These are phyloP conservation scores for Carex cristatella DNA, from an alignment of 176 grass and related monocot genomes.

Conservation along the genomic window DNA sequence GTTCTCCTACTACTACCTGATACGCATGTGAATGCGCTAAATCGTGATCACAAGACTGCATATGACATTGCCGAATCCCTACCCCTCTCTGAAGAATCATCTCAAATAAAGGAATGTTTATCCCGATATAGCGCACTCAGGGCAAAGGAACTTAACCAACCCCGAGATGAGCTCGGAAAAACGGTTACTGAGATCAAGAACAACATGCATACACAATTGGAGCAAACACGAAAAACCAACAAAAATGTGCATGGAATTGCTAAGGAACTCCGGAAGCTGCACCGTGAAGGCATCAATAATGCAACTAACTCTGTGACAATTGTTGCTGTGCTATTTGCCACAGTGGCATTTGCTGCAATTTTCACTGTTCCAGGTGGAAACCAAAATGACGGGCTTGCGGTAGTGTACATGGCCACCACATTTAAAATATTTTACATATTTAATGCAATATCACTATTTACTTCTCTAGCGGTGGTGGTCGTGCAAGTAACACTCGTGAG, in stretches of 20 bases:
- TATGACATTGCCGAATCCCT: conserved; percentile 90
- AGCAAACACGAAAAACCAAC: conserved; percentile 87
- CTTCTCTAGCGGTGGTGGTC: conserved; percentile 87
- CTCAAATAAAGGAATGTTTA: conserved; percentile 81
- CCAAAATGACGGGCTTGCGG: conserved; percentile 45
- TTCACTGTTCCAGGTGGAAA: conserved; percentile 94
- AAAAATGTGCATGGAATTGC: conserved; percentile 96
- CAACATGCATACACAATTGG: conserved; percentile 88
- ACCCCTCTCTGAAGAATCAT: conserved; percentile 76
- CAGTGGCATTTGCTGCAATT: conserved; percentile 89
- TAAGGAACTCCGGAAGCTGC: conserved; percentile 87
- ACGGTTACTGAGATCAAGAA: conserved; percentile 98
- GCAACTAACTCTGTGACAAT: conserved; percentile 95
- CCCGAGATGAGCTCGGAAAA: conserved; percentile 80
- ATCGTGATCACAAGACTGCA: conserved; percentile 77
- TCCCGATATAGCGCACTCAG: conserved; percentile 67
- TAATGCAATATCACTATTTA: conserved; percentile 79
- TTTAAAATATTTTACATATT: conserved; percentile 97
- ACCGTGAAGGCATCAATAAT: conserved; percentile 92
- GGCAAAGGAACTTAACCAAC: conserved; percentile 90
- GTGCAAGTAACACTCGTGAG: conserved; percentile 96
- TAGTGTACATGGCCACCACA: conserved; percentile 40
- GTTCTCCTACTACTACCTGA: conserved; percentile 76
- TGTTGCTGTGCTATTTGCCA: conserved; percentile 88
- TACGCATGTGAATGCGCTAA: conserved; percentile 95